Base-by-base conservation (phyloP, 140 eudicot genomes). In the Senecio squalidus region DNA sequence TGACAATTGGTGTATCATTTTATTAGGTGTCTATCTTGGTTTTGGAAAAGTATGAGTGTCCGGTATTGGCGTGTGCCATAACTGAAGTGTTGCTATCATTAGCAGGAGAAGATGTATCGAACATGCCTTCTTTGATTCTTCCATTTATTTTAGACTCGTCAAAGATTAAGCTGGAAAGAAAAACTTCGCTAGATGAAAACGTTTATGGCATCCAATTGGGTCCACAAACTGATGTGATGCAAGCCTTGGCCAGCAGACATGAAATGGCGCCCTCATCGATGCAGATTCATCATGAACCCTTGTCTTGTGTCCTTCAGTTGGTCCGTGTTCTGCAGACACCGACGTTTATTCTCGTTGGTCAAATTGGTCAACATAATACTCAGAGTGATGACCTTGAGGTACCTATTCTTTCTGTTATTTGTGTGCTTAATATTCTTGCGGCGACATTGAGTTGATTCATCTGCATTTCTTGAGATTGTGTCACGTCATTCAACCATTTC, bases 1-100 rank as follows among this genome's bases (percentile, higher is more conserved):
- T n/a, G n/a, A n/a, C n/a, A n/a, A n/a, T 27, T 26, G 1, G 25
- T 4, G 24, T 24, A 14, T 17, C 4, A 21, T 49, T 62, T 54
- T 50, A 17, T 52, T 82, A 88, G 96, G 95, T 84, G 17, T 78
- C 95, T 62, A 47, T 84, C 47, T 27, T 88, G 69, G 79, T 84
- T 53, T 31, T 88, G 67, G 77, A 79, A 49, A 70, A 74, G 58
- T 82, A 80, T 9, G 88, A 76, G 41, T 69, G 92, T 49, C 95
- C 96, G 22, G 33, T 79, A 73, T 28, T 88, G 52, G 91, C 84
- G 9, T 84, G 96, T 77, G 95, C 96, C n/a, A 47, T 82, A 69
- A 74, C 67, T 73, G 95, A 88, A 79, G 88, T 82, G 24, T 64
- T 88, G 31, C 55, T 74, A 65, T 71, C 78, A 24, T 39, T 88